Base-by-base conservation (phyloP, 768 basidiomycete genomes). In the Hypsizygus marmoreus region DNA sequence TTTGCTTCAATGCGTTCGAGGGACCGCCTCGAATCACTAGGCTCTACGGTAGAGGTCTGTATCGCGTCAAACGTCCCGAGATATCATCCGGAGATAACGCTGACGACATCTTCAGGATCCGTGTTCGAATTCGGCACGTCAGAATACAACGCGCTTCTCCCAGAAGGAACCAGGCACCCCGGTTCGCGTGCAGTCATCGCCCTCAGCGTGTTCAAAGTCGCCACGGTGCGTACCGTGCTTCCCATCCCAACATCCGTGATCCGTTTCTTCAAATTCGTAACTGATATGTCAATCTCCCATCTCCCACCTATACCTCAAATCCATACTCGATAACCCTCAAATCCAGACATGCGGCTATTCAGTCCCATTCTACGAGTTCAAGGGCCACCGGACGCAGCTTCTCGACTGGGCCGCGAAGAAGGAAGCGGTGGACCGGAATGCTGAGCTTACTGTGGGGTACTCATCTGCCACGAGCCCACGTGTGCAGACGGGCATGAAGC, bases 281-380 rank as follows among this genome's bases (percentile, higher is more conserved):
- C 40, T 9, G 26, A 10, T 14, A 35, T 43, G 42, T 13, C 28
- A 23, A 32, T 17, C 42, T 26, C 8, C 43, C 29, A 20, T 16
- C 51, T 7, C 20, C 26, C 40, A 14, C 37, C n/a, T n/a, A n/a
- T n/a, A n/a, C n/a, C n/a, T n/a, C n/a, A n/a, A n/a, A n/a, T n/a
- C n/a, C n/a, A n/a, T n/a, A n/a, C n/a, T n/a, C n/a, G n/a, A n/a
- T n/a, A n/a, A n/a, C n/a, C 40, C 22, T 26, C 2, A 26, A 32
- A 14, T 43, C 38, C 49, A 86, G 86, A 84, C 84, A 6, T 88
- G 84, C 53, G 85, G 86, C 23, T 87, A 75, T 53, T 74, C 77
- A 0, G 77, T 86, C 17, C 86, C 86, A 2, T 74, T 74, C 55
- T 86, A 79, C 57, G 68, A 73, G 45, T 87, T 79, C 64, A 63